Percentiles rank a stretch among this genome's conserved stretches.
Evolutionary conservation across 2,329 filamentous ascomycete genomes (phyloP).

Genomic region (Coleophoma cylindrospora): DNA sequence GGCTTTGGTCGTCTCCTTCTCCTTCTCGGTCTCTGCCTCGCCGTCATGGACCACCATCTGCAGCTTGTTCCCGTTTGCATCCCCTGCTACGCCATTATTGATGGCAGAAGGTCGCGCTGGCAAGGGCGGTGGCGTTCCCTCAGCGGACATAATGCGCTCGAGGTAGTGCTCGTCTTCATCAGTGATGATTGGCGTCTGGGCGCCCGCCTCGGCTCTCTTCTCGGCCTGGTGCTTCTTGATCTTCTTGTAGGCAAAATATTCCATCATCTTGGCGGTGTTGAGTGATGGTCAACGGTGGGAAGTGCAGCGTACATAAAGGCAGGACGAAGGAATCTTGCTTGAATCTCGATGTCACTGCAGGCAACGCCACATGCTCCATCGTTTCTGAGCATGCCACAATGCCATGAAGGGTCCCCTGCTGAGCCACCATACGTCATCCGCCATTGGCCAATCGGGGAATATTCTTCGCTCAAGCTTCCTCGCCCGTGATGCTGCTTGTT

Average conservation of each 20-base stretch:
- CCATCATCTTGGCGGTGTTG: slow-evolving; percentile 43
- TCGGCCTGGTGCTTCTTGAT: slow-evolving; percentile 53
- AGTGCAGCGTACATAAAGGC: background rate
- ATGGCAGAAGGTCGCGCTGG: slow-evolving; percentile 29
- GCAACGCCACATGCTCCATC: background rate
- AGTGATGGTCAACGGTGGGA: background rate
- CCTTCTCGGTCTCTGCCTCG: slow-evolving; percentile 19
- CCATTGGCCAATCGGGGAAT: background rate
- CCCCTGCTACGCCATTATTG: slow-evolving; percentile 15
- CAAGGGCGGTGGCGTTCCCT: slow-evolving; percentile 45
- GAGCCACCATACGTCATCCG: background rate
- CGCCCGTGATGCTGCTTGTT: too few species aligned
- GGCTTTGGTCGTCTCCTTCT: slow-evolving; percentile 21
- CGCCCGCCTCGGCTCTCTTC: slow-evolving; percentile 28
- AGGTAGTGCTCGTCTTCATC: slow-evolving; percentile 55
- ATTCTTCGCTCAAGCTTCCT: too few species aligned
- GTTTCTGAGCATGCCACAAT: background rate
- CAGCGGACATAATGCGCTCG: slow-evolving; percentile 45
- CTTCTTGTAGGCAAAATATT: slow-evolving; percentile 60
- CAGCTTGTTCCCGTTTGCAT: slow-evolving; percentile 16
- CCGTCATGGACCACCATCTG: slow-evolving; percentile 40
- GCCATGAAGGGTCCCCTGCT: background rate
- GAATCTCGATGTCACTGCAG: background rate
- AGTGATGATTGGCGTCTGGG: slow-evolving; percentile 40
- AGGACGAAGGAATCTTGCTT: background rate